Percentiles rank a stretch among this genome's conserved stretches.
phyloP scores from a whole-genome alignment of 2,329 filamentous ascomycete genomes.

The Scytalidium lignicola region DNA sequence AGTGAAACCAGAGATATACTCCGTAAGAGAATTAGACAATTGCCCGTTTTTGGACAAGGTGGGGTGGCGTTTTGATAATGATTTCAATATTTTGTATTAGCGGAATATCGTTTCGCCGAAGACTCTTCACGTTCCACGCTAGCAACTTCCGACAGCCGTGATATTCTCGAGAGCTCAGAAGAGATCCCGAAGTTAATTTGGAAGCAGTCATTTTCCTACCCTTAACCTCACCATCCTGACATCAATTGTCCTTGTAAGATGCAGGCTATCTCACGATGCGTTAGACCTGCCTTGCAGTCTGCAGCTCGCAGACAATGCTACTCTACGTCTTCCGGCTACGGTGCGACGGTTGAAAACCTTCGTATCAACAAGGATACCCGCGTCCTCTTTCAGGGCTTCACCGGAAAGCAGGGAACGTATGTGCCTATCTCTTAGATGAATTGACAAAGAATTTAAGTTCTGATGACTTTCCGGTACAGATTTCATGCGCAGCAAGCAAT shows the following conservation, averaged over 20 bases:
- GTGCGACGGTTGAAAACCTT: constrained; percentile 75
- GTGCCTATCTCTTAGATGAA: constrained; percentile 31
- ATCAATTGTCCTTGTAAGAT: constrained; percentile 49
- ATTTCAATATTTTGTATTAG: background rate
- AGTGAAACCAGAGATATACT: no score
- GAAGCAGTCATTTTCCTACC: constrained; percentile 5
- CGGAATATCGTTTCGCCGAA: background rate
- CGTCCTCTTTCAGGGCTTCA: constrained; percentile 96
- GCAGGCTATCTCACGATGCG: constrained; percentile 78
- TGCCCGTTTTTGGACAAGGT: background rate
- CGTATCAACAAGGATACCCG: constrained; percentile 91
- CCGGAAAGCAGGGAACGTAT: constrained; percentile 92
- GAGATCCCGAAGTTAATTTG: background rate
- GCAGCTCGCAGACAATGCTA: constrained; percentile 70
- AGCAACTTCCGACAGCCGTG: background rate
- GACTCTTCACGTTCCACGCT: background rate
- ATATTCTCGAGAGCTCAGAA: background rate
- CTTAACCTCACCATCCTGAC: constrained; percentile 15
- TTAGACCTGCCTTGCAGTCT: constrained; percentile 62
- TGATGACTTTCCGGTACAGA: constrained; percentile 46
- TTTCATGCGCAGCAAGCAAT: constrained; percentile 98
- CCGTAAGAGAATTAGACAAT: no score
- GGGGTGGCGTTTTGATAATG: background rate
- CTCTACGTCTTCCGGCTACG: constrained; percentile 67
- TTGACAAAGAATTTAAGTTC: constrained; percentile 5